These are phyloP conservation scores for Lojkania enalia DNA, from an alignment of 2,329 filamentous ascomycete species.

Conservation along the genomic window DNA sequence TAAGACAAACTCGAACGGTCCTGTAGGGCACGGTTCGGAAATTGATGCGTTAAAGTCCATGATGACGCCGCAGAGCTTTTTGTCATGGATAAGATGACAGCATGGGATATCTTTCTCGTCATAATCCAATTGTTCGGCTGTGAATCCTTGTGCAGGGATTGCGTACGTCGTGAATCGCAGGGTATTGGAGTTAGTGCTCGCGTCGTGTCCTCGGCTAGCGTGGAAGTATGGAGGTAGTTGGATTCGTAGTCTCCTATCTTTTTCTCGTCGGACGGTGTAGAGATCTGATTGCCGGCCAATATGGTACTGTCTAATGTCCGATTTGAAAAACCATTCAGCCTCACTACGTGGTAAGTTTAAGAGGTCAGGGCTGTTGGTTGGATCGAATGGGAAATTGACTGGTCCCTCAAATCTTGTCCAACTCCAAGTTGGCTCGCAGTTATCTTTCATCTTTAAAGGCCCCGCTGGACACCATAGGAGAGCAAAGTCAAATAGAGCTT, in stretches of 20 bases:
- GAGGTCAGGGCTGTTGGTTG: conserved; percentile 35
- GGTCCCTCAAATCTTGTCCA: conserved; percentile 33
- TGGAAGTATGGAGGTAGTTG: conserved; percentile 33
- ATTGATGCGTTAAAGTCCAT: conserved; percentile 34
- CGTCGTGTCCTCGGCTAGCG: conserved; percentile 24
- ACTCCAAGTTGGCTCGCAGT: conserved; percentile 36
- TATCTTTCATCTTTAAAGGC: conserved; percentile 13
- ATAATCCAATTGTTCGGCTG: conserved; percentile 28
- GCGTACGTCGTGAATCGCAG: conserved; percentile 31
- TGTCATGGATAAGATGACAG: conserved; percentile 28
- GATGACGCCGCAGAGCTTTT: conserved; percentile 34
- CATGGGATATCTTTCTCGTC: conserved; percentile 25
- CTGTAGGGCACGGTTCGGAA: conserved; percentile 18
- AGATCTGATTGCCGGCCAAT: conserved; percentile 25
- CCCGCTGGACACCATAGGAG: conserved; percentile 40
- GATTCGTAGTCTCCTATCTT: conserved; percentile 25
- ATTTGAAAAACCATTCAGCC: conserved; percentile 30
- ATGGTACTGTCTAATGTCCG: conserved; percentile 32
- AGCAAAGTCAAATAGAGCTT: conserved; percentile 36
- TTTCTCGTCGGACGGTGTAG: conserved; percentile 36
- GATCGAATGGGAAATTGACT: conserved; percentile 41
- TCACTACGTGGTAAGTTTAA: conserved; percentile 21
- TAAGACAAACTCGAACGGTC: conserved; percentile 33
- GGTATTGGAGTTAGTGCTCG: conserved; percentile 22
- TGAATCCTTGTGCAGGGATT: conserved; percentile 32